Evolutionary conservation across 2,329 filamentous ascomycete genomes (phyloP), one percentile per base, ranked within the genome.

Genomic region (Xylariaceae sp.): DNA sequence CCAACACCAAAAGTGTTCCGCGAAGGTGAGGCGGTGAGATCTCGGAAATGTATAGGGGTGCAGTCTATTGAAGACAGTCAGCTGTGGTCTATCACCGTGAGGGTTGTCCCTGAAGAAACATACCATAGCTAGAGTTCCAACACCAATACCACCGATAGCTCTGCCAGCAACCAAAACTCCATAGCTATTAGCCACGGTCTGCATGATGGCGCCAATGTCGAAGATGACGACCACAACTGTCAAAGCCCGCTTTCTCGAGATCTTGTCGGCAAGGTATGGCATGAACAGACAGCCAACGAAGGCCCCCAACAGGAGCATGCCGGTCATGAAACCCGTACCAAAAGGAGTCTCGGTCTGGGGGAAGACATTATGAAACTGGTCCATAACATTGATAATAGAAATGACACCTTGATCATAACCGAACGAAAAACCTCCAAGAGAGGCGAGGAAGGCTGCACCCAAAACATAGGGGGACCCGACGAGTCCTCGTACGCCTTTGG

Each of bases 281-380:
- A 67, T 67, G 44, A 63, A 38, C 19, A 76, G 57, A 2, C 72
- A 73, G 2, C 73, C 73, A 37, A 72, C 54, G 69, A 69, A 74
- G 4, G 71, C 72, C 37, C 67, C 57, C 1, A 76, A 57, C 9
- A 73, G 53, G 4, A 77, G 55, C 22, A 11, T 26, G 2, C 66
- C 71, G 4, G 73, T 73, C 2, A 74, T 70, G 39, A 76, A 73
- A 72, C 73, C 76, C 24, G 72, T 72, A 45, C 74, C 72, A 56
- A 72, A 72, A 9, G 64, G 53, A 43, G 63, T 68, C 43, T 74
- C 68, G 13, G 73, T 61, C 7, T 60, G 53, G 8, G 57, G 56
- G 32, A 61, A 56, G 0, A 42, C 32, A 4, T 46, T 55, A 2
- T 35, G 60, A 43, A 73, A 73, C 3, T 61, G 65, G 44, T 71